phyloP scores from a whole-genome alignment of 345 rosid genomes.

The Sisymbrium irio region DNA sequence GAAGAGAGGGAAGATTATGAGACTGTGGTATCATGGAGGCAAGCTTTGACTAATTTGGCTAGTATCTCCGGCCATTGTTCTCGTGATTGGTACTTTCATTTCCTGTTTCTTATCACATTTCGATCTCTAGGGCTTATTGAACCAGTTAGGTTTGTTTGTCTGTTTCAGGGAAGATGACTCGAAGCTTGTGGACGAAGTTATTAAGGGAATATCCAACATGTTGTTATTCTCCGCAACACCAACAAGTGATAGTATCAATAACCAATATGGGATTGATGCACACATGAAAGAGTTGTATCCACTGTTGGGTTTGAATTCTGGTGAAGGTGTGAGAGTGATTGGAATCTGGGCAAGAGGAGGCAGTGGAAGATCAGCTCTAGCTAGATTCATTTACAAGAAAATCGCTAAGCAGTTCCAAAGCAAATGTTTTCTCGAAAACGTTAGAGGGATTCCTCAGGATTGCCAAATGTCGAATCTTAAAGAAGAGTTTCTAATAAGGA shows the following conservation, averaged over 20 bases:
- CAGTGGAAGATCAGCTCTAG: conserved; percentile 27
- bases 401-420: conserved; percentile 23
- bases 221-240: neutral
- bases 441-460: neutral
- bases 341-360: conserved; percentile 32
- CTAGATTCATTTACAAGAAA: conserved; percentile 22
- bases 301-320: conserved; percentile 1
- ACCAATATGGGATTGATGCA: conserved; percentile 30
- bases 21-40: conserved; percentile 3
- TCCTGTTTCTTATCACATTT: neutral
- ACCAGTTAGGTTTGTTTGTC: neutral
- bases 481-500: neutral
- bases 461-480: neutral
- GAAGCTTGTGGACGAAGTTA: neutral
- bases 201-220: neutral
- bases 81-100: conserved; percentile 3
- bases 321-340: conserved; percentile 10
- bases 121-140: neutral
- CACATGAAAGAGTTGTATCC: conserved; percentile 13
- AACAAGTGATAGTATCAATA: neutral
- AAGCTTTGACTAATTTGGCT: neutral
- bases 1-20: conserved; percentile 1
- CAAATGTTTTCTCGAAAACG: conserved; percentile 30
- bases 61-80: conserved; percentile 1
- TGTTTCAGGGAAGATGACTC: conserved; percentile 10